Evolutionary conservation across 148 eudicot genomes (phyloP).

Genomic region (Fagopyrum esculentum): DNA sequence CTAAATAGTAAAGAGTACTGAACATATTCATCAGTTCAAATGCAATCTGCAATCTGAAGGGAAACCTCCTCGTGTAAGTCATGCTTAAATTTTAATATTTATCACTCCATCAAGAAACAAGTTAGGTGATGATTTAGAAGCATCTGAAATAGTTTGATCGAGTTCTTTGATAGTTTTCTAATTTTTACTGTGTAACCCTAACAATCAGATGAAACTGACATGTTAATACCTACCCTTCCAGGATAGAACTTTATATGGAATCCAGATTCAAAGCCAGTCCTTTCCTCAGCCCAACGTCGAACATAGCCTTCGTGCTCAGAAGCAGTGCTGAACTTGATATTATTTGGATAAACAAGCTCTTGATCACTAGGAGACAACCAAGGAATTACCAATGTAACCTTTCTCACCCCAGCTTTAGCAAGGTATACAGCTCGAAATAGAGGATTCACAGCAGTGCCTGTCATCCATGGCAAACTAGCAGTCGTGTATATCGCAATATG

Average conservation of each 20-base stretch:
- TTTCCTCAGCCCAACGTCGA: conserved; percentile 78
- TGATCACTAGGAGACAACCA: conserved; percentile 79
- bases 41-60: not conserved
- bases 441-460: conserved; percentile 94
- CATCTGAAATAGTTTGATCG: not conserved
- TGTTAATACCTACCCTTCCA: conserved; percentile 62
- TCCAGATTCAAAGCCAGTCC: conserved; percentile 45
- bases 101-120: not conserved
- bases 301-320: conserved; percentile 72
- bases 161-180: not conserved
- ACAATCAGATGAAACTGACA: too few species aligned
- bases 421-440: conserved; percentile 91
- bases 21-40: not conserved
- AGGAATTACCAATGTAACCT: conserved; percentile 79
- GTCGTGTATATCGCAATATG: conserved; percentile 88
- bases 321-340: conserved; percentile 51
- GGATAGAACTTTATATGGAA: conserved; percentile 76
- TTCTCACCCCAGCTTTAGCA: conserved; percentile 56
- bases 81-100: not conserved
- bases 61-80: not conserved
- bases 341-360: conserved; percentile 62
- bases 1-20: not conserved
- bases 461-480: conserved; percentile 98
- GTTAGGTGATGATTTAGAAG: not conserved
- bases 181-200: too few species aligned